These are phyloP conservation scores for Fraxinus sp. DNA, from an alignment of 305 asterid species.

Conservation along the genomic window DNA sequence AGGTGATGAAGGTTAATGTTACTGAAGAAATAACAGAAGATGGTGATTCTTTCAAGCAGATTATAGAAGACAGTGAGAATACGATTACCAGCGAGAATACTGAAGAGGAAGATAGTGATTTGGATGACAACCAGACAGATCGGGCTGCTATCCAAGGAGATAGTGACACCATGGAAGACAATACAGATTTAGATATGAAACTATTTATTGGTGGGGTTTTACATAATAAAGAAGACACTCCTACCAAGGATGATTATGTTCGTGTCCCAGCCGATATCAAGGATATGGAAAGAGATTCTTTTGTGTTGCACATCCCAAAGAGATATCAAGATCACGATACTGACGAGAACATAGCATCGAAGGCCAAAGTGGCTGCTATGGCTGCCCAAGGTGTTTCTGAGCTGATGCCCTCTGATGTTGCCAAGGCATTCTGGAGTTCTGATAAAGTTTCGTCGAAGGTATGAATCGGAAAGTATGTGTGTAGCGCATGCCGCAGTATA, in stretches of 20 bases:
- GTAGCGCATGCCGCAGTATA: background rate
- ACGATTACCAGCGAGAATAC: conserved; percentile 37
- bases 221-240: conserved; percentile 70
- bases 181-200: conserved; percentile 60
- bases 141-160: conserved; percentile 53
- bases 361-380: conserved; percentile 52
- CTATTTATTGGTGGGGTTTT: conserved; percentile 86
- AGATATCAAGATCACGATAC: conserved; percentile 44
- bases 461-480: conserved; percentile 16
- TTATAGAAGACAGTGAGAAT: conserved; percentile 54
- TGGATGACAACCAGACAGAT: conserved; percentile 47
- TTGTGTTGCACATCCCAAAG: conserved; percentile 74
- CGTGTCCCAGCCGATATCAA: conserved; percentile 78
- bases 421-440: conserved; percentile 78
- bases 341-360: conserved; percentile 54
- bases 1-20: conserved; percentile 63
- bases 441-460: conserved; percentile 82
- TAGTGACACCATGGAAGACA: conserved; percentile 49
- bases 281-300: conserved; percentile 78
- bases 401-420: conserved; percentile 95
- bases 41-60: conserved; percentile 53
- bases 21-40: conserved; percentile 63
- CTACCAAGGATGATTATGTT: conserved; percentile 65
- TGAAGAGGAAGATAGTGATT: conserved; percentile 56
- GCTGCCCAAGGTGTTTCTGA: conserved; percentile 77